These are phyloP conservation scores for Vitis rotundifolia DNA, from an alignment of 164 flowering plant genomes.

Conservation along the genomic window DNA sequence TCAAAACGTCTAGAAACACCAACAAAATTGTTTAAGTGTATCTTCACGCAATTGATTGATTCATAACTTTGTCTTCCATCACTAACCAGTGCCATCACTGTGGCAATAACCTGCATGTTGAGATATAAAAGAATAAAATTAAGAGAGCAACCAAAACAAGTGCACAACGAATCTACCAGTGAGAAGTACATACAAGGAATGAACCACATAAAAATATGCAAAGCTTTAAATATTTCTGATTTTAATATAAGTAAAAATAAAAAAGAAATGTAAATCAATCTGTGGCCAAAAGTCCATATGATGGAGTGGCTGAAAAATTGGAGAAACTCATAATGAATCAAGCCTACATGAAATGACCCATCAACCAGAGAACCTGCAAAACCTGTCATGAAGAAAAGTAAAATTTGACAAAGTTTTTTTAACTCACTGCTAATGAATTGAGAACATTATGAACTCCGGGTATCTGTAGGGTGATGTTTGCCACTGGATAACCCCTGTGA, in stretches of 20 bases:
- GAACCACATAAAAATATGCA: background rate
- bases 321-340: too few relatives aligned
- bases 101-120: conserved; percentile 38
- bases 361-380: background rate
- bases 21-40: conserved; percentile 30
- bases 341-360: background rate
- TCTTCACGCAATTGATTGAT: conserved; percentile 18
- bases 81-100: conserved; percentile 23
- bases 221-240: too few relatives aligned
- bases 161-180: background rate
- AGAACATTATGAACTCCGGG: conserved; percentile 50
- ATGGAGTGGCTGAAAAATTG: too few relatives aligned
- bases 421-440: conserved; percentile 51
- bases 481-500: conserved; percentile 35
- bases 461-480: conserved; percentile 41
- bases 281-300: too few relatives aligned
- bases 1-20: conserved; percentile 54
- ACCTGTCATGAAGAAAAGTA: too few relatives aligned
- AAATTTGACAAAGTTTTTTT: background rate
- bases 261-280: too few relatives aligned
- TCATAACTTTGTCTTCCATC: conserved; percentile 18
- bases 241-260: too few relatives aligned
- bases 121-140: background rate
- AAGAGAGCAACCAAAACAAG: background rate
- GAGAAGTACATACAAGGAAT: background rate